A percentile compares a stretch with the other conserved stretches of the same genome.
These are phyloP conservation scores for Mycena capillaripes DNA, from an alignment of 768 basidiomycete species.

Conservation along the genomic window DNA sequence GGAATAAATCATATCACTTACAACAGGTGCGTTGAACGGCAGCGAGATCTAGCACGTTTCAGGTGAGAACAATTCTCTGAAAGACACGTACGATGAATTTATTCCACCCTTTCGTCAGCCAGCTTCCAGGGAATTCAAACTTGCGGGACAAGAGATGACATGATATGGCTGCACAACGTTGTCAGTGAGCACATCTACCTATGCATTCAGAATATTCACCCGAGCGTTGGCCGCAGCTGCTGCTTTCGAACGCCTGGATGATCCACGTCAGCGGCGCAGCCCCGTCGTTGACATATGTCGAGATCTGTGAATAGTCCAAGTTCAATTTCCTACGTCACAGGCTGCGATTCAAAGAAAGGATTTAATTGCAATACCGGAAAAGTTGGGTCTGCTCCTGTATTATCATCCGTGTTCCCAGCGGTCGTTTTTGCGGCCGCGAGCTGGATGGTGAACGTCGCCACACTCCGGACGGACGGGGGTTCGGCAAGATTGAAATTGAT, in stretches of 20 bases:
- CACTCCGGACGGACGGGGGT: conserved; percentile 7
- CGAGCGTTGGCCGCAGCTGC: conserved; percentile 45
- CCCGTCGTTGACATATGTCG: conserved; percentile 29
- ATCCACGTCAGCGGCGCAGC: conserved; percentile 30
- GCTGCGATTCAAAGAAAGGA: too few species aligned
- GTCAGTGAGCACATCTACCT: background rate
- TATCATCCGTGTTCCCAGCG: conserved; percentile 43
- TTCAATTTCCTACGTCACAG: background rate
- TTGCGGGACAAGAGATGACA: conserved; percentile 39
- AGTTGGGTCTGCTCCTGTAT: conserved; percentile 16
- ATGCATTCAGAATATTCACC: conserved; percentile 24
- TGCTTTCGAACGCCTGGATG: conserved; percentile 39
- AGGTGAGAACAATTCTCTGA: background rate
- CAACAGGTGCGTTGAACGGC: conserved; percentile 36
- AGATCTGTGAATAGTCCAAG: conserved; percentile 30
- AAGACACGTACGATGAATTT: conserved; percentile 36
- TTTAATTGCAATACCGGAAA: conserved; percentile 15
- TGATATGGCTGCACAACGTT: conserved; percentile 37
- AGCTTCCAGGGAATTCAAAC: conserved; percentile 40
- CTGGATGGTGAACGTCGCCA: conserved; percentile 44
- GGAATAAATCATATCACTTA: conserved; percentile 10
- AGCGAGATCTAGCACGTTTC: conserved; percentile 15
- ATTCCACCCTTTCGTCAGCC: conserved; percentile 40
- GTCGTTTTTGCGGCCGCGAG: conserved; percentile 45
- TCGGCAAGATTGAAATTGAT: conserved; percentile 43